phyloP scores from a whole-genome alignment of 306 rosid genomes.

The Corylus americana region DNA sequence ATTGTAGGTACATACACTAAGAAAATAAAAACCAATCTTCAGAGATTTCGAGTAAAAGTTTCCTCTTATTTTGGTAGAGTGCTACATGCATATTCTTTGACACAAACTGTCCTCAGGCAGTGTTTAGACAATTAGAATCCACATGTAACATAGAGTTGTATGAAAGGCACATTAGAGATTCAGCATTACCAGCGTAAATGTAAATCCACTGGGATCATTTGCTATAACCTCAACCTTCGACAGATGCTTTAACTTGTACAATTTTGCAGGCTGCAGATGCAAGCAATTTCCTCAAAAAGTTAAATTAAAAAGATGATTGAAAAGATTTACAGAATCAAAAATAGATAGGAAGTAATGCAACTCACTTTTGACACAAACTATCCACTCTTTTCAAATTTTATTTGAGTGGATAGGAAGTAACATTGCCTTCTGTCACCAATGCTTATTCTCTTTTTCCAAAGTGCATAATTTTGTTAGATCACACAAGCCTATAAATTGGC shows the following conservation, averaged over 20 bases:
- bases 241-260: conserved; percentile 95
- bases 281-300: conserved; percentile 17
- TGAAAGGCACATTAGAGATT: conserved; percentile 19
- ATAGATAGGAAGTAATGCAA: neutral
- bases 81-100: conserved; percentile 2
- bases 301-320: conserved; percentile 3
- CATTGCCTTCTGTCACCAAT: neutral
- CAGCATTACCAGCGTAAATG: conserved; percentile 83
- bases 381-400: conserved; percentile 3
- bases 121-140: conserved; percentile 4
- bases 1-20: neutral
- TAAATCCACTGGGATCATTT: conserved; percentile 86
- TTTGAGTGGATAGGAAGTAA: conserved; percentile 17
- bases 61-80: conserved; percentile 27
- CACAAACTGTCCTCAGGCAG: neutral
- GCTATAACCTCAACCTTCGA: conserved; percentile 86
- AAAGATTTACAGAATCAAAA: neutral
- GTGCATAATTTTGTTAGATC: neutral
- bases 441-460: neutral
- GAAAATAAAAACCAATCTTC: conserved; percentile 12
- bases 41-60: conserved; percentile 7
- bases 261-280: conserved; percentile 80
- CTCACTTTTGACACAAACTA: neutral
- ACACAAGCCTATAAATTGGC: neutral
- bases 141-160: conserved; percentile 16